A percentile compares a stretch with the other conserved stretches of the same genome.
These are phyloP conservation scores for Pisolithus thermaeus DNA, from an alignment of 1,284 basidiomycete species.

Conservation along the genomic window DNA sequence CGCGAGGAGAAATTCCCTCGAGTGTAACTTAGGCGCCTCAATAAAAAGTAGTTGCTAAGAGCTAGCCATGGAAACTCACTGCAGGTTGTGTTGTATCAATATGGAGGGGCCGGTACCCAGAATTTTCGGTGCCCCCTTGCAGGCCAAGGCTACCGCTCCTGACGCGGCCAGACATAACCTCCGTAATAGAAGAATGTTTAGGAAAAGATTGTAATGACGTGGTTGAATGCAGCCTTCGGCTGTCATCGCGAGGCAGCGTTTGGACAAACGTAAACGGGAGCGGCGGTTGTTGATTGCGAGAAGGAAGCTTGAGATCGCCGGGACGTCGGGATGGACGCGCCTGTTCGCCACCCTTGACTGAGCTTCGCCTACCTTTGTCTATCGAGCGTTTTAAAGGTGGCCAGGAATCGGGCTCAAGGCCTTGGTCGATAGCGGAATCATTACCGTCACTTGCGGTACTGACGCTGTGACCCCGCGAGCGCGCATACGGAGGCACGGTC, in stretches of 20 bases:
- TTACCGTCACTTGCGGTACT: slow-evolving; percentile 35
- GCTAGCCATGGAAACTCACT: slow-evolving; percentile 12
- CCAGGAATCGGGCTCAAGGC: slow-evolving; percentile 23
- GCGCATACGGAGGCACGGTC: slow-evolving; percentile 33
- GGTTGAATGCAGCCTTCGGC: slow-evolving; percentile 34
- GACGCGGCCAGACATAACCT: slow-evolving; percentile 34
- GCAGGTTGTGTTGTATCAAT: slow-evolving; percentile 33
- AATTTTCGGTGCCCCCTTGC: slow-evolving; percentile 22
- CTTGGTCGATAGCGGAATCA: slow-evolving; percentile 22
- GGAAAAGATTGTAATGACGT: slow-evolving; percentile 40
- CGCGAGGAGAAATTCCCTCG: slow-evolving; percentile 46
- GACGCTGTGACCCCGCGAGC: slow-evolving; percentile 51
- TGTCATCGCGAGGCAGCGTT: slow-evolving; percentile 33
- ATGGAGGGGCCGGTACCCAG: slow-evolving; percentile 30
- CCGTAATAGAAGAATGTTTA: slow-evolving; percentile 23
- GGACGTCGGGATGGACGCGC: slow-evolving; percentile 24
- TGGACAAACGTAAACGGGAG: slow-evolving; percentile 17
- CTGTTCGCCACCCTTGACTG: slow-evolving; percentile 29
- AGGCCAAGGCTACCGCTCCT: slow-evolving; percentile 55
- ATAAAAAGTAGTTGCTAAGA: slow-evolving; percentile 16
- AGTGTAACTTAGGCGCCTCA: slow-evolving; percentile 16
- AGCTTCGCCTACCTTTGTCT: slow-evolving; percentile 30
- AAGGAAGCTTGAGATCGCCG: slow-evolving; percentile 33
- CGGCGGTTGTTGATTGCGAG: slow-evolving; percentile 28
- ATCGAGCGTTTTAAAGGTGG: slow-evolving; percentile 25